Evolutionary conservation across 2,329 filamentous ascomycete species (phyloP).

Genomic region (Penicillium verrucosum): DNA sequence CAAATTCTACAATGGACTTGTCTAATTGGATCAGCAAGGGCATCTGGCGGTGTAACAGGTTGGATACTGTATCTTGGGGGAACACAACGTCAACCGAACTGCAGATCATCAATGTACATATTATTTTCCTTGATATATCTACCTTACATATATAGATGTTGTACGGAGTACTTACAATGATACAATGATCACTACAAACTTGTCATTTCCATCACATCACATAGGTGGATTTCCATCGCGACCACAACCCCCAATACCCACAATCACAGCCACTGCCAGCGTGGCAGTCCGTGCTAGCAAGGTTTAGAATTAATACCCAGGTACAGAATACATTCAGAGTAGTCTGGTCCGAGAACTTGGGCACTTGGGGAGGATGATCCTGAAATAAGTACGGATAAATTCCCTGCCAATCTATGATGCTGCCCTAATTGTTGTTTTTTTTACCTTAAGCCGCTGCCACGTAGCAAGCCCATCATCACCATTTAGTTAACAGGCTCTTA

Average conservation of each 20-base stretch:
- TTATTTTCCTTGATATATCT: neutral
- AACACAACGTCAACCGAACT: neutral
- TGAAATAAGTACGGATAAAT: neutral
- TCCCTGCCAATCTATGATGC: neutral
- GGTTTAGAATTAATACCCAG: neutral
- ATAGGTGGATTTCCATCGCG: neutral
- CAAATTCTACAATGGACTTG: neutral
- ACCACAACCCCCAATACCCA: neutral
- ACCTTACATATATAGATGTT: neutral
- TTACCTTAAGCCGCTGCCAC: conserved; percentile 15
- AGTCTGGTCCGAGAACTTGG: neutral
- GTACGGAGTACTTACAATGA: neutral
- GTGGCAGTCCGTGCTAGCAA: conserved; percentile 19
- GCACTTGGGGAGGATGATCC: conserved; percentile 8
- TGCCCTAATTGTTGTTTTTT: neutral
- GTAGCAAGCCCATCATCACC: conserved; percentile 6
- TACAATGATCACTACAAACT: neutral
- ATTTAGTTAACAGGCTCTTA: neutral
- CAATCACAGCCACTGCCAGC: conserved; percentile 18
- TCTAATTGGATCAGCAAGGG: neutral
- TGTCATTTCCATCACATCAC: neutral
- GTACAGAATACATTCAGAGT: neutral
- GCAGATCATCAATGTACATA: too few species aligned
- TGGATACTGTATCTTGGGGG: neutral
- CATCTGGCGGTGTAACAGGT: neutral